Evolutionary conservation across 495 filamentous ascomycete species (phyloP).

Genomic region (Penicilliopsis zonata): DNA sequence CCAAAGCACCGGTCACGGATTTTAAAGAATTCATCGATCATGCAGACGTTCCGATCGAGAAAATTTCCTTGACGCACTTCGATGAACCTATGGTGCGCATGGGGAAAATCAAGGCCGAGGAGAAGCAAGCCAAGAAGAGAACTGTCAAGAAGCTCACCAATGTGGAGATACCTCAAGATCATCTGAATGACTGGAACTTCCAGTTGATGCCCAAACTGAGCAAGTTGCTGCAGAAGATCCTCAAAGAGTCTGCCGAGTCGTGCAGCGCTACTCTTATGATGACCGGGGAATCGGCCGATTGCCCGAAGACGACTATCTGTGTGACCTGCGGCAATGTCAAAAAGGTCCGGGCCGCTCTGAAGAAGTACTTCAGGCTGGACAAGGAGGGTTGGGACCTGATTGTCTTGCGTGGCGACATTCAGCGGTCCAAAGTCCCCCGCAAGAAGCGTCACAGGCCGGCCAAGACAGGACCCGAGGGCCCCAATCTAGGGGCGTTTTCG

Average conservation of each 20-base stretch:
- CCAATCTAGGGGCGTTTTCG: slow-evolving; percentile 18
- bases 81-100: slow-evolving; percentile 14
- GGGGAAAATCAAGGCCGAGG: slow-evolving; percentile 14
- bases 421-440: slow-evolving; percentile 48
- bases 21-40: slow-evolving; percentile 9
- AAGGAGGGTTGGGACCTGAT: slow-evolving; percentile 40
- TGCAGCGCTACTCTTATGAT: slow-evolving; percentile 65
- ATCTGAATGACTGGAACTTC: slow-evolving; percentile 59
- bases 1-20: slow-evolving; percentile 11
- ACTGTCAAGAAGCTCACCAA: slow-evolving; percentile 33
- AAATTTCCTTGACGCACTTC: slow-evolving; percentile 10
- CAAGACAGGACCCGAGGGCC: slow-evolving; percentile 18
- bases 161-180: slow-evolving; percentile 44
- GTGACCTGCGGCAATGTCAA: slow-evolving; percentile 62
- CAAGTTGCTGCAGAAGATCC: slow-evolving; percentile 50
- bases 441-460: slow-evolving; percentile 33
- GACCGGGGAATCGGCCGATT: slow-evolving; percentile 53
- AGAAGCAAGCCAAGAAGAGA: slow-evolving; percentile 25
- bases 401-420: slow-evolving; percentile 59
- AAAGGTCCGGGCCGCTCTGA: slow-evolving; percentile 57
- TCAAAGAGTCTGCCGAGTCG: slow-evolving; percentile 50
- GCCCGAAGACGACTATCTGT: slow-evolving; percentile 60
- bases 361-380: slow-evolving; percentile 58
- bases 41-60: slow-evolving; percentile 11
- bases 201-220: slow-evolving; percentile 61